A percentile compares a stretch with the other conserved stretches of the same genome.
phyloP scores from a whole-genome alignment of 257 asterid genomes.

The Coffea canephora region DNA sequence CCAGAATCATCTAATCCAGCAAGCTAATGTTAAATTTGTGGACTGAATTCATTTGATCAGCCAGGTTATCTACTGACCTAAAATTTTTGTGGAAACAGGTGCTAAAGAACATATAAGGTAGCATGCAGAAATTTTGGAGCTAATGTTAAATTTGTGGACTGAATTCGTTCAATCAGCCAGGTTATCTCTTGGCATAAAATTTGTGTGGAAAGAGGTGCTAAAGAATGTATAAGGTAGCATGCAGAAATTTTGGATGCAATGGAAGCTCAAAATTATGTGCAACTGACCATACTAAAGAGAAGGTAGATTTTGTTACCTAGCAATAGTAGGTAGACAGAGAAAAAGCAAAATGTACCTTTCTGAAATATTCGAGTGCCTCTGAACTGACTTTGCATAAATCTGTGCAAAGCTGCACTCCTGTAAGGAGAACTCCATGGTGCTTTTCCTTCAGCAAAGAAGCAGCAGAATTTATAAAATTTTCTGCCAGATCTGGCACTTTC shows the following conservation, averaged over 20 bases:
- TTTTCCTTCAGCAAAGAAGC: conserved; percentile 87
- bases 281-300: neutral
- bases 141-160: too few relatives aligned
- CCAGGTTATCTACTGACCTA: neutral
- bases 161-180: neutral
- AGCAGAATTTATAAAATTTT: conserved; percentile 76
- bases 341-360: conserved; percentile 50
- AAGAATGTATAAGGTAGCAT: neutral
- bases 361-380: conserved; percentile 86
- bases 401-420: conserved; percentile 87
- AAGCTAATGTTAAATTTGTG: too few relatives aligned
- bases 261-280: conserved; percentile 1
- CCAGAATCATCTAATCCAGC: neutral
- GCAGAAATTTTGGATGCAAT: neutral
- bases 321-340: neutral
- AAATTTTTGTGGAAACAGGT: too few relatives aligned
- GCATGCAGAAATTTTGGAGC: neutral
- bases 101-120: neutral
- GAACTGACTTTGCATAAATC: conserved; percentile 82
- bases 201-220: neutral
- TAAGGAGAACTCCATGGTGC: conserved; percentile 93
- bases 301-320: neutral
- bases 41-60: neutral
- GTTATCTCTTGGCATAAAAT: neutral
- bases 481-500: conserved; percentile 98